Conservation (phyloP, 768 basidiomycete genomes). For the Lactarius vividus region DNA sequence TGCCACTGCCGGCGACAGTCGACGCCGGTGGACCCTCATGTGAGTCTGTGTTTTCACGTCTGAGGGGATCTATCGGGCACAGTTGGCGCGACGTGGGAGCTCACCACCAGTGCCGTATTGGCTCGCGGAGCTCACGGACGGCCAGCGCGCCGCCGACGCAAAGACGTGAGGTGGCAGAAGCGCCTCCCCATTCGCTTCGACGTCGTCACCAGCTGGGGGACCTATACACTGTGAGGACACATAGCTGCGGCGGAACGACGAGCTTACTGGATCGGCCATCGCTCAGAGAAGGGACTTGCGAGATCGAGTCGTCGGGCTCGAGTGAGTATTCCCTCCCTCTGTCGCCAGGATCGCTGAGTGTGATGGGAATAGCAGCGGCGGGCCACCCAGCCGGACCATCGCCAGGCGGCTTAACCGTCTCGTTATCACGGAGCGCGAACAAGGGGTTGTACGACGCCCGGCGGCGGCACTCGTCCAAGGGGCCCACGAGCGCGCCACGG, state of each 20-base stretch:
- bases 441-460: background rate
- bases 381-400: background rate
- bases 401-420: background rate
- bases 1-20: background rate
- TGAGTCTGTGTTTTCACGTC: background rate
- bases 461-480: slow-evolving; percentile 1
- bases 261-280: slow-evolving; percentile 6
- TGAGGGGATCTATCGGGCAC: background rate
- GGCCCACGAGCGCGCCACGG: background rate
- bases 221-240: background rate
- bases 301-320: slow-evolving; percentile 6
- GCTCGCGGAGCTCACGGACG: background rate
- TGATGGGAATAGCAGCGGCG: background rate
- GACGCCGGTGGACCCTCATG: background rate
- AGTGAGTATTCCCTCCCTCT: slow-evolving; percentile 2
- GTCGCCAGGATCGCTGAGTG: background rate
- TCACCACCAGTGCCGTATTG: slow-evolving; percentile 5
- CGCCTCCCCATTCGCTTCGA: background rate
- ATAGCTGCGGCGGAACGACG: background rate
- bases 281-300: background rate
- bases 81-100: background rate
- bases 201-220: background rate
- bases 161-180: background rate
- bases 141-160: background rate
- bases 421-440: background rate